These are phyloP conservation scores for Talaromyces sp. DNA, from an alignment of 2,329 filamentous ascomycete genomes.

Conservation along the genomic window DNA sequence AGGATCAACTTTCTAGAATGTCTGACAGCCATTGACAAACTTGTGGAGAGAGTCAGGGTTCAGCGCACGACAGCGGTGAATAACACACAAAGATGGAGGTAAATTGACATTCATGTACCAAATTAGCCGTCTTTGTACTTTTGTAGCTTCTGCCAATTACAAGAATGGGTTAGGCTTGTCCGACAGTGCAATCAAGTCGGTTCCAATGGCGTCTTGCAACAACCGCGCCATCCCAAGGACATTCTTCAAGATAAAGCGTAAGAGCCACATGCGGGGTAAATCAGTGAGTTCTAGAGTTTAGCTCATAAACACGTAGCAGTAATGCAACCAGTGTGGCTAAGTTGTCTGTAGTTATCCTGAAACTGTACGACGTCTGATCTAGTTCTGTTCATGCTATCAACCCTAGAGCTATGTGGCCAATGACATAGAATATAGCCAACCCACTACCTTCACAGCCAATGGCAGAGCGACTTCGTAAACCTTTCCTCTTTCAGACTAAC, in stretches of 20 bases:
- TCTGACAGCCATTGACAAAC: neutral
- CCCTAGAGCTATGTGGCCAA: neutral
- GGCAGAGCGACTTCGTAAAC: neutral
- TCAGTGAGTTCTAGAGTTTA: neutral
- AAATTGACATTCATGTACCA: neutral
- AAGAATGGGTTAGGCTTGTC: neutral
- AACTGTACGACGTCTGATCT: neutral
- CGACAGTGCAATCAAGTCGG: neutral
- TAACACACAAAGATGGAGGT: neutral
- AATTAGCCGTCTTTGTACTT: neutral
- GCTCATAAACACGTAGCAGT: too few relatives aligned
- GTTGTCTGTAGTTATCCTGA: neutral
- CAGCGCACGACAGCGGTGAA: neutral
- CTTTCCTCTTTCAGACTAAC: slow-evolving; percentile 1
- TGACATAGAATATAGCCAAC: neutral
- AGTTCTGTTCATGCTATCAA: neutral
- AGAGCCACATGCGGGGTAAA: neutral
- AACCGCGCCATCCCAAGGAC: neutral
- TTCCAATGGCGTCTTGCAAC: neutral
- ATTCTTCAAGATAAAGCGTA: neutral
- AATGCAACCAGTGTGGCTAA: neutral
- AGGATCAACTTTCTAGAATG: neutral
- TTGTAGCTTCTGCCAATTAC: neutral
- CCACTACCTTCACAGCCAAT: neutral
- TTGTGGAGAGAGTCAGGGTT: neutral